These are phyloP conservation scores for Boletellus deceptivus DNA, from an alignment of 1,284 basidiomycete species.

Conservation along the genomic window DNA sequence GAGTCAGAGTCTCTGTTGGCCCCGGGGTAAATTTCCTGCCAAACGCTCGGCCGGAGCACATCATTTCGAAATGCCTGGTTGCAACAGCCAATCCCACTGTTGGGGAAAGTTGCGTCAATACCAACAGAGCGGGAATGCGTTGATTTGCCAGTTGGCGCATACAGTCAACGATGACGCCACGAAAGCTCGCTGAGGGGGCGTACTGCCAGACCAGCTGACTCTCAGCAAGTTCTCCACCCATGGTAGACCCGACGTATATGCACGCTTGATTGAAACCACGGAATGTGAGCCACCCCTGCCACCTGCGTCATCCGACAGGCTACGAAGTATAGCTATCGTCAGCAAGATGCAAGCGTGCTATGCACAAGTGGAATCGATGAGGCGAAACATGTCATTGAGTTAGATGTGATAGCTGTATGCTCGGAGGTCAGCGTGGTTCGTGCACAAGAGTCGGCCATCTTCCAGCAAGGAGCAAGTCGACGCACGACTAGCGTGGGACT, in stretches of 20 bases:
- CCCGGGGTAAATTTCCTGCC: neutral
- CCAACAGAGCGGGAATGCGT: neutral
- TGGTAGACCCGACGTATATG: neutral
- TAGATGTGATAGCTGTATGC: too few species aligned
- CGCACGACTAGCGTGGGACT: too few species aligned
- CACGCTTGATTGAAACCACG: neutral
- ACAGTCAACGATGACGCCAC: neutral
- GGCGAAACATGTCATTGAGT: neutral
- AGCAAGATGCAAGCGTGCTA: slow-evolving; percentile 8
- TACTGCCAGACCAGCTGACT: neutral
- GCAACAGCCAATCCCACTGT: too few species aligned
- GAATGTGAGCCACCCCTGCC: slow-evolving; percentile 8
- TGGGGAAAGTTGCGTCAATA: too few species aligned
- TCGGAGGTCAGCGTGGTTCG: neutral
- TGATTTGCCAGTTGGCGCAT: slow-evolving; percentile 1
- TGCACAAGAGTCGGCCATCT: too few species aligned
- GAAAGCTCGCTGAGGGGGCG: neutral
- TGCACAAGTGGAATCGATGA: slow-evolving; percentile 12
- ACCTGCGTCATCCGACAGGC: slow-evolving; percentile 6
- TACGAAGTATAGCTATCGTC: slow-evolving; percentile 1
- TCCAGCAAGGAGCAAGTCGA: too few species aligned
- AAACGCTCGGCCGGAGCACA: too few species aligned
- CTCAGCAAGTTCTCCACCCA: neutral
- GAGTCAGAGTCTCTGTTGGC: too few species aligned
- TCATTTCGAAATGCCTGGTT: too few species aligned